Percentiles rank a stretch among this genome's conserved stretches.
Conservation (phyloP, 164 flowering plant genomes). For the Sedum album region DNA sequence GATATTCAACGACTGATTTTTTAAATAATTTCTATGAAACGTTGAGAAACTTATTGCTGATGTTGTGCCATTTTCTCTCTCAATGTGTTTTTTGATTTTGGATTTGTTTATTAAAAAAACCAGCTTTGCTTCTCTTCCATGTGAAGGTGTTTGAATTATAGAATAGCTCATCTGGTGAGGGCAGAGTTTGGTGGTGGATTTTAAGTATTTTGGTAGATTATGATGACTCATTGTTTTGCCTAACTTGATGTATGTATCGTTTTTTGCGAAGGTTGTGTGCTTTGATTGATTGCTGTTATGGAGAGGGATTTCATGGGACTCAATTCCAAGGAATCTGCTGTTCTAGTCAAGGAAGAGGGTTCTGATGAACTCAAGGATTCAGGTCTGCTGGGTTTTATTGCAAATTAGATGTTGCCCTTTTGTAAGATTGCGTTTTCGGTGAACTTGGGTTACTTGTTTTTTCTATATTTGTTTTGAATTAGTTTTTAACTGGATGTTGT, state of each 20-base stretch:
- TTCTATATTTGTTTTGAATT: background rate
- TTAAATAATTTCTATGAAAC: background rate
- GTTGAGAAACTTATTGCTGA: background rate
- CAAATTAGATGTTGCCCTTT: background rate
- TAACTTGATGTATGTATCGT: background rate
- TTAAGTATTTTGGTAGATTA: background rate
- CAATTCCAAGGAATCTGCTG: slow-evolving; percentile 23
- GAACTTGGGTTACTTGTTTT: background rate
- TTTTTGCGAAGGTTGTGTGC: background rate
- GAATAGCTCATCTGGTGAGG: background rate
- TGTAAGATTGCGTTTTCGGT: background rate
- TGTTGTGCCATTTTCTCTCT: background rate
- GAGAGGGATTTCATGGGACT: slow-evolving; percentile 58
- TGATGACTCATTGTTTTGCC: background rate
- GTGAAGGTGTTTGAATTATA: background rate
- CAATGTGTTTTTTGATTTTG: background rate
- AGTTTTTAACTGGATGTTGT: background rate
- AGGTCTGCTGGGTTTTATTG: slow-evolving; percentile 15
- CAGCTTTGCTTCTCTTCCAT: background rate
- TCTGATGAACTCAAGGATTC: slow-evolving; percentile 24
- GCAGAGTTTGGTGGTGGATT: background rate
- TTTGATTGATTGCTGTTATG: slow-evolving; percentile 20
- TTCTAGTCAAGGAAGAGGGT: slow-evolving; percentile 31
- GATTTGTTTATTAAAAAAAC: background rate
- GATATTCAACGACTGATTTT: background rate